These are phyloP conservation scores for Lentinula sp. DNA, from an alignment of 768 basidiomycete genomes.

Conservation along the genomic window DNA sequence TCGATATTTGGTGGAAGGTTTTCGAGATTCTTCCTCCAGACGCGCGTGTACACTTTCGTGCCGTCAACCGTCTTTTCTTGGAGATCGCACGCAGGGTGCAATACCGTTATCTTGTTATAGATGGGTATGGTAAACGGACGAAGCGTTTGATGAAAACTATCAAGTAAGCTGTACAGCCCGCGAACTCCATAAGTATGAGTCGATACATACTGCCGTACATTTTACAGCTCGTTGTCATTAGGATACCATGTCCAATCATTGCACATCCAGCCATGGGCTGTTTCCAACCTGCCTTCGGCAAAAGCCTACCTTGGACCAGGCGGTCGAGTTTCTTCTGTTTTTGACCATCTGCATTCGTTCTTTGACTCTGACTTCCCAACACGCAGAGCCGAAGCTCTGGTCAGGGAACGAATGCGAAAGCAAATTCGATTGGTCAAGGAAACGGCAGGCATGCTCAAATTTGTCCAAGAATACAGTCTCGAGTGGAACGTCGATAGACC, in stretches of 20 bases:
- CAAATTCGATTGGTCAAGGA: constrained; percentile 26
- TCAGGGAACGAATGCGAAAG: constrained; percentile 27
- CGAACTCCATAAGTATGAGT: not conserved
- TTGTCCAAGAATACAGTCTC: constrained; percentile 30
- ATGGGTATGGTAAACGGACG: constrained; percentile 20
- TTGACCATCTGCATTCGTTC: not conserved
- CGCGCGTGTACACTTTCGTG: constrained; percentile 14
- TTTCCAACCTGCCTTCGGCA: constrained; percentile 8
- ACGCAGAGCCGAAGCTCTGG: not conserved
- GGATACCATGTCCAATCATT: constrained; percentile 26
- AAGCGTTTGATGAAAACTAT: constrained; percentile 19
- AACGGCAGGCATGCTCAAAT: constrained; percentile 23
- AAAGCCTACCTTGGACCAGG: not conserved
- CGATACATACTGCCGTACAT: not conserved
- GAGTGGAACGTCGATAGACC: constrained; percentile 29
- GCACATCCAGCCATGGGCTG: constrained; percentile 33
- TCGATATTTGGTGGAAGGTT: constrained; percentile 24
- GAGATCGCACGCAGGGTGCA: constrained; percentile 18
- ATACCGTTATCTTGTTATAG: constrained; percentile 17
- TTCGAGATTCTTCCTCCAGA: constrained; percentile 19
- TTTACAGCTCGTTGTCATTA: constrained; percentile 19
- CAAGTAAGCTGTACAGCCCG: constrained; percentile 15
- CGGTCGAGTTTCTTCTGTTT: not conserved
- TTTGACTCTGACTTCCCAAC: constrained; percentile 1
- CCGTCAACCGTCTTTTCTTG: constrained; percentile 21